phyloP scores from a whole-genome alignment of 345 rosid genomes.

The Mercurialis annua region DNA sequence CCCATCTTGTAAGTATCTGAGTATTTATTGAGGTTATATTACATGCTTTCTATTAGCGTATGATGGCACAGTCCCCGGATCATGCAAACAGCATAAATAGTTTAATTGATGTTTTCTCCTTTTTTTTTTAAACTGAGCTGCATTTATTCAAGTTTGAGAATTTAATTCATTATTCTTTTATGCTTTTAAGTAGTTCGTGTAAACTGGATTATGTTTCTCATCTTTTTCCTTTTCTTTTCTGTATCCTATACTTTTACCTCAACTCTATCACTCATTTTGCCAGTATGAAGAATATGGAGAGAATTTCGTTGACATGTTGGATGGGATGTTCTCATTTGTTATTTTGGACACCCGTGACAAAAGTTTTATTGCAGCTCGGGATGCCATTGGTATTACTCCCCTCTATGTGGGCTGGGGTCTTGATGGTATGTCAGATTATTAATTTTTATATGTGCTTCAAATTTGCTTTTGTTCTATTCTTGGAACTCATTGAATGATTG shows the following conservation, averaged over 20 bases:
- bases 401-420: constrained; percentile 90
- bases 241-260: not conserved
- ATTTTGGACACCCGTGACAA: constrained; percentile 70
- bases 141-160: not conserved
- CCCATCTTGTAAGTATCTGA: constrained; percentile 66
- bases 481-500: not conserved
- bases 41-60: not conserved
- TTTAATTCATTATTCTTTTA: not conserved
- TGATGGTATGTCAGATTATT: constrained; percentile 45
- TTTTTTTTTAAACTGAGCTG: not conserved
- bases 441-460: not conserved
- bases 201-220: not conserved
- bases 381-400: constrained; percentile 72
- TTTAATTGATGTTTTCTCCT: not conserved
- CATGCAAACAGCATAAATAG: not conserved
- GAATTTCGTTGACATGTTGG: constrained; percentile 65
- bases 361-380: constrained; percentile 76
- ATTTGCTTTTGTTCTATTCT: not conserved
- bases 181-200: not conserved
- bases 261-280: constrained; percentile 12
- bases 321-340: constrained; percentile 88
- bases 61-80: not conserved
- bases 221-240: not conserved
- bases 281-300: constrained; percentile 85
- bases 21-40: not conserved